Base-by-base conservation (phyloP, 306 rosid genomes). In the Hippophae rhamnoides region DNA sequence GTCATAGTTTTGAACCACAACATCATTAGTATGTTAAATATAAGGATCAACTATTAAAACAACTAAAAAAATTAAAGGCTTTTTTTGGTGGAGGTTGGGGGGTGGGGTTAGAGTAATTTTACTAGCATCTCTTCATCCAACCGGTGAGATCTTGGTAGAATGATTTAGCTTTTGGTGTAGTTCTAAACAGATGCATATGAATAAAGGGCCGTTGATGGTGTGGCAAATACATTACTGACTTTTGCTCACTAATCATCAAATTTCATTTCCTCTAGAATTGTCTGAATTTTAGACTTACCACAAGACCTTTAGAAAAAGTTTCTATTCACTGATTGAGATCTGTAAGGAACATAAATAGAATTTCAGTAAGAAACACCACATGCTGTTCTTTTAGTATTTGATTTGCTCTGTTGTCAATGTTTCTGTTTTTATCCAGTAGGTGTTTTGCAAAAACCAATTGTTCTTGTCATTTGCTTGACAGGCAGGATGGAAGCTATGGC, bases 401-500 rank as follows among this genome's bases (percentile, higher is more conserved):
- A 0, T 52, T 38, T 42, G 60, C 13, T 47, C 47, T 43, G 8
- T 46, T 47, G 26, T 49, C 26, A 27, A 31, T 31, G 38, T 31
- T 31, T 31, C 38, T 31, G 38, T 31, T 31, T 31, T 31, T 31
- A 31, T 31, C 38, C 38, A 2, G 3, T 1, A 31, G 38, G 38
- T 12, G 3, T 43, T 42, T 1, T 43, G 54, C 13, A 52, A 13
- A 41, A 27, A 58, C 52, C 25, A 25, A 13, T 43, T 60, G 38
- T 43, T 6, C 51, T 51, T 50, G 43, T 61, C 41, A 64, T 23
- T 69, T 54, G 74, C 67, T 65, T 71, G 49, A 54, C 86, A 85
- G 96, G 93, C 96, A 46, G 96, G 99, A 49, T 88, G 99, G 99
- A 85, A 92, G 73, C 96, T 92, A 59, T 85, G 99, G 96, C 99